Conservation (phyloP, 805 yeast species). For the Candida khao-thaluensis region DNA sequence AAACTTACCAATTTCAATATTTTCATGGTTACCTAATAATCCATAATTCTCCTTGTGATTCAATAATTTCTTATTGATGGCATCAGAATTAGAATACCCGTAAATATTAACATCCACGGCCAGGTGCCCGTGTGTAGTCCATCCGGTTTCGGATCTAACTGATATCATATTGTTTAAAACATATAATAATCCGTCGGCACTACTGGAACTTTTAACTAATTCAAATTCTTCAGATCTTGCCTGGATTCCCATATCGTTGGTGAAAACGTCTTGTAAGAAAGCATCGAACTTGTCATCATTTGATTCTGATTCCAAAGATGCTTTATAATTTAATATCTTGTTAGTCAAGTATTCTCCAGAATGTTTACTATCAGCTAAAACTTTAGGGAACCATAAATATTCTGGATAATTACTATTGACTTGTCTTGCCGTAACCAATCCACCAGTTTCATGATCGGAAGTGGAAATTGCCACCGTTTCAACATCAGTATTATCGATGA, state of each 20-base stretch:
- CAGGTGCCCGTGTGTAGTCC: slow-evolving; percentile 95
- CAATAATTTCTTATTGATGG: slow-evolving; percentile 39
- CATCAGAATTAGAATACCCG: slow-evolving; percentile 61
- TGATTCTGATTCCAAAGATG: slow-evolving; percentile 8
- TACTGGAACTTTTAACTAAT: slow-evolving; percentile 17
- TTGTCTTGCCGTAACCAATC: slow-evolving; percentile 80
- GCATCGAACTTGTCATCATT: slow-evolving; percentile 25
- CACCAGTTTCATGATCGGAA: slow-evolving; percentile 95
- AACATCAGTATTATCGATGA: slow-evolving; percentile 61
- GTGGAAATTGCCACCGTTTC: slow-evolving; percentile 82
- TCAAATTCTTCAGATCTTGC: slow-evolving; percentile 57
- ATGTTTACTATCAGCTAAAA: slow-evolving; percentile 61
- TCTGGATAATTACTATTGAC: slow-evolving; percentile 69
- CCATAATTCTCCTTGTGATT: slow-evolving; percentile 29
- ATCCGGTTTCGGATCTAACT: slow-evolving; percentile 84
- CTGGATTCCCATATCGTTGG: slow-evolving; percentile 62
- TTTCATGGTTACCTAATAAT: slow-evolving; percentile 80
- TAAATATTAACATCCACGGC: slow-evolving; percentile 95
- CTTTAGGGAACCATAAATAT: slow-evolving; percentile 80
- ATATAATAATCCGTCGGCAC: slow-evolving; percentile 45
- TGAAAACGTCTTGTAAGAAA: slow-evolving; percentile 55
- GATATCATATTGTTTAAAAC: slow-evolving; percentile 71
- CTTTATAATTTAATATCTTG: slow-evolving; percentile 33
- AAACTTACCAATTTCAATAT: slow-evolving; percentile 78
- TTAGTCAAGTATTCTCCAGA: slow-evolving; percentile 69